Conservation (phyloP, 78 protist genomes). For the Trichosphaerium sp. region DNA sequence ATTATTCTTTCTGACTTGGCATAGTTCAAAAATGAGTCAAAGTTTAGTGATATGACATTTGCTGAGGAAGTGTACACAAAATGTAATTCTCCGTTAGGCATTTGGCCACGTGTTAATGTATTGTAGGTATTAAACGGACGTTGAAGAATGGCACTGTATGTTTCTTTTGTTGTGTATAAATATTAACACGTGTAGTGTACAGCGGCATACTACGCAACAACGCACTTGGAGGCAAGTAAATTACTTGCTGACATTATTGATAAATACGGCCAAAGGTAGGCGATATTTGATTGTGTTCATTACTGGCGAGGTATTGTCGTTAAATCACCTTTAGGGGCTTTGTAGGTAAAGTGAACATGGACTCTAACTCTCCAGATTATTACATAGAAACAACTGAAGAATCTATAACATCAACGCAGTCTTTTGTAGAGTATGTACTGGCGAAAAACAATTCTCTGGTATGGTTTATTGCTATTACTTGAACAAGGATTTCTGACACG, state of each 20-base stretch:
- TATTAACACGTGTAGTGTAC: no score
- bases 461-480: no score
- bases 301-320: no score
- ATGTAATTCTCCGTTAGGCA: no score
- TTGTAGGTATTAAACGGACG: slow-evolving; percentile 2
- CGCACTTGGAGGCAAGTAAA: slow-evolving; percentile 60
- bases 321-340: no score
- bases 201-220: slow-evolving; percentile 63
- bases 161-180: no score
- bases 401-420: slow-evolving; percentile 15
- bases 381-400: slow-evolving; percentile 60
- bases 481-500: not conserved
- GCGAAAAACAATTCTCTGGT: not conserved
- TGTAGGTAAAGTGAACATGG: slow-evolving; percentile 76
- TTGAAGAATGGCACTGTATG: slow-evolving; percentile 70
- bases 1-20: no score
- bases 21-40: slow-evolving; percentile 61
- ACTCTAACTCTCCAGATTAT: slow-evolving; percentile 67
- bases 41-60: slow-evolving; percentile 33
- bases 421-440: slow-evolving; percentile 11
- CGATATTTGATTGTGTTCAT: no score
- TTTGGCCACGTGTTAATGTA: not conserved
- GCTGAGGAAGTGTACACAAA: slow-evolving; percentile 53
- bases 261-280: slow-evolving; percentile 64
- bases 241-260: slow-evolving; percentile 11